Evolutionary conservation across 768 basidiomycete species (phyloP).

Genomic region (Podaxis rugospora): DNA sequence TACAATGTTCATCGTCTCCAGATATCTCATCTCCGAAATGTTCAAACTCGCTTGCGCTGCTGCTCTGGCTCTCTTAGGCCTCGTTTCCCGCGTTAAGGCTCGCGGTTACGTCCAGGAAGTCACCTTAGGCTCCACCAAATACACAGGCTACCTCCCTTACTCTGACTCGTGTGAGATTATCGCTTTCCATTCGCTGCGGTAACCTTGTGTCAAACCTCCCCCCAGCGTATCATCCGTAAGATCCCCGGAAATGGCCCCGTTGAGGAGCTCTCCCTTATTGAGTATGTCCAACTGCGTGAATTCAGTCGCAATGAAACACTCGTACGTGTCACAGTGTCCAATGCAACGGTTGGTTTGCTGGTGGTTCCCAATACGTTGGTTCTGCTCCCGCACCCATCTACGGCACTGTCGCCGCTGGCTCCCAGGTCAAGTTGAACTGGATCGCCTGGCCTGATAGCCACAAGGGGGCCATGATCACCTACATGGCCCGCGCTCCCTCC

Average conservation of each 20-base stretch:
- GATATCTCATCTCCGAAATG: neutral
- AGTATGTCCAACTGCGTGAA: constrained; percentile 15
- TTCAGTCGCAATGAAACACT: neutral
- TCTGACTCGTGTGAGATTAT: constrained; percentile 25
- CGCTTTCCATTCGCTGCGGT: neutral
- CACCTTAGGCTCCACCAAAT: constrained; percentile 26
- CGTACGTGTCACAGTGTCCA: constrained; percentile 19
- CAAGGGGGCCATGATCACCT: constrained; percentile 38
- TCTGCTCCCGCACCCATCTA: constrained; percentile 32
- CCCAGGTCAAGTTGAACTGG: constrained; percentile 35
- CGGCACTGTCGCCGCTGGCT: constrained; percentile 35
- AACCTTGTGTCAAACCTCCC: constrained; percentile 16
- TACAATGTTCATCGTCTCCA: neutral
- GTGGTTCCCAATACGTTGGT: constrained; percentile 15
- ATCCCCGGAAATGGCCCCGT: constrained; percentile 36
- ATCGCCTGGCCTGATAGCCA: constrained; percentile 32
- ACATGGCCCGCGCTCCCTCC: constrained; percentile 38
- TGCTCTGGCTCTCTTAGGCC: neutral
- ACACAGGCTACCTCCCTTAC: constrained; percentile 34
- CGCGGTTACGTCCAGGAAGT: constrained; percentile 37
- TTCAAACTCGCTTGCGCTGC: constrained; percentile 3
- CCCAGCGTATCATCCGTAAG: constrained; percentile 34
- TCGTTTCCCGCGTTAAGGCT: constrained; percentile 17
- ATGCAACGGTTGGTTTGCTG: constrained; percentile 25
- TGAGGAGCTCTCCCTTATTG: constrained; percentile 32